A percentile compares a stretch with the other conserved stretches of the same genome.
Evolutionary conservation across 2,329 filamentous ascomycete species (phyloP).

Genomic region (Hypoxylon sp.): DNA sequence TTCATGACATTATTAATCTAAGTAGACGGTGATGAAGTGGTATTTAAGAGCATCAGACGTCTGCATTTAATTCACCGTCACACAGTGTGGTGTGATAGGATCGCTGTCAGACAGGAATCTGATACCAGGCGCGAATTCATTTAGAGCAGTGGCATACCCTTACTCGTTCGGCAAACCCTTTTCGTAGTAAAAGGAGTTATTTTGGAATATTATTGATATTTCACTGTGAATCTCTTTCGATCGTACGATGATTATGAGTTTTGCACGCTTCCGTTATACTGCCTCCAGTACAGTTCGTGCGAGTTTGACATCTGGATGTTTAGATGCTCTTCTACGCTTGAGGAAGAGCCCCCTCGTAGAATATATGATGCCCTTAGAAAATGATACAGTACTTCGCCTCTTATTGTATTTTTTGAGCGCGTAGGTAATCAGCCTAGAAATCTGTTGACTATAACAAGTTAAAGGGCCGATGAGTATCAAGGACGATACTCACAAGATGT

Average conservation of each 20-base stretch:
- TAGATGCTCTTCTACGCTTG: not conserved
- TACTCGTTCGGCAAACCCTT: slow-evolving; percentile 19
- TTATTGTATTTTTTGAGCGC: not conserved
- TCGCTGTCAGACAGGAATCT: slow-evolving; percentile 29
- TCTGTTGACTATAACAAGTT: not conserved
- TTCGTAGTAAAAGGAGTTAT: slow-evolving; percentile 14
- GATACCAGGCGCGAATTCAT: slow-evolving; percentile 33
- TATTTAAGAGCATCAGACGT: slow-evolving; percentile 32
- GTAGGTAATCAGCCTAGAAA: no score
- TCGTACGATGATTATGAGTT: not conserved
- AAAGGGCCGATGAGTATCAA: not conserved
- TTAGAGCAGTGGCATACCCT: slow-evolving; percentile 37
- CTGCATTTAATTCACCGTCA: slow-evolving; percentile 27
- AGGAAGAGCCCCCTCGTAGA: not conserved
- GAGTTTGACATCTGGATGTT: not conserved
- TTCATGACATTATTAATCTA: slow-evolving; percentile 31
- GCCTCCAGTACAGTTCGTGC: not conserved
- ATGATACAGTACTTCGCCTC: not conserved
- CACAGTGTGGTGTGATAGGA: slow-evolving; percentile 25
- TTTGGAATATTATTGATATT: slow-evolving; percentile 21
- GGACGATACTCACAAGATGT: not conserved
- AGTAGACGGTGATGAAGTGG: slow-evolving; percentile 33
- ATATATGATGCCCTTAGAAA: not conserved
- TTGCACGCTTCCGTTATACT: not conserved
- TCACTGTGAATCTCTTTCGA: not conserved